phyloP scores from a whole-genome alignment of 176 grass and related monocot species.

The Cenchrus fungigraminus region DNA sequence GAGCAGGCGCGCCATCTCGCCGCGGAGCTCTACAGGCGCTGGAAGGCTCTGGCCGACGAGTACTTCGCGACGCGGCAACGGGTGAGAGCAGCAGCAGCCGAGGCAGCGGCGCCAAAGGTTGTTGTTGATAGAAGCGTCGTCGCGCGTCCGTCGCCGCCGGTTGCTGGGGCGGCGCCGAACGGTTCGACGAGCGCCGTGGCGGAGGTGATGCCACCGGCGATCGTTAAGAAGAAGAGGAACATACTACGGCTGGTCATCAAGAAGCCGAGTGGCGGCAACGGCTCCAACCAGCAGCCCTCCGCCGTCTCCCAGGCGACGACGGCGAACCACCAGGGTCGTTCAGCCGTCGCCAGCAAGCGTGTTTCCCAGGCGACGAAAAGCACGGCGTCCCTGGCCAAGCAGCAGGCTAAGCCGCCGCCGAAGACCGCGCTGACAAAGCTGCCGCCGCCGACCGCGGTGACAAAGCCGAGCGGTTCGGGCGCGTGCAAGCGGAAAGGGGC shows the following conservation, averaged over 20 bases:
- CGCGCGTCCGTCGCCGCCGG: background rate
- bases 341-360: background rate
- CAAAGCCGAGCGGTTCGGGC: background rate
- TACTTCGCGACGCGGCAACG: background rate
- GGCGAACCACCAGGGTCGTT: background rate
- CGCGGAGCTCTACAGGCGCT: background rate
- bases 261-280: background rate
- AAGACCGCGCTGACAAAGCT: background rate
- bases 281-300: background rate
- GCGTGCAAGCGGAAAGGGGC: conserved; percentile 9
- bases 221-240: background rate
- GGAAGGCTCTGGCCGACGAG: conserved; percentile 20
- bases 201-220: too few relatives aligned
- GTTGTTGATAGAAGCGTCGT: background rate
- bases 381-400: background rate
- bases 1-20: conserved; percentile 1
- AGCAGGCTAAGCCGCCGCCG: background rate
- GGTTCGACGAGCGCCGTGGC: background rate
- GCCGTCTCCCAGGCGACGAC: background rate
- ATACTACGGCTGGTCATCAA: background rate
- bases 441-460: background rate
- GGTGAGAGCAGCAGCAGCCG: too few relatives aligned
- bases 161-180: background rate
- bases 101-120: background rate
- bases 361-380: too few relatives aligned